These are phyloP conservation scores for Venturia pyrina DNA, from an alignment of 2,329 filamentous ascomycete genomes.

Conservation along the genomic window DNA sequence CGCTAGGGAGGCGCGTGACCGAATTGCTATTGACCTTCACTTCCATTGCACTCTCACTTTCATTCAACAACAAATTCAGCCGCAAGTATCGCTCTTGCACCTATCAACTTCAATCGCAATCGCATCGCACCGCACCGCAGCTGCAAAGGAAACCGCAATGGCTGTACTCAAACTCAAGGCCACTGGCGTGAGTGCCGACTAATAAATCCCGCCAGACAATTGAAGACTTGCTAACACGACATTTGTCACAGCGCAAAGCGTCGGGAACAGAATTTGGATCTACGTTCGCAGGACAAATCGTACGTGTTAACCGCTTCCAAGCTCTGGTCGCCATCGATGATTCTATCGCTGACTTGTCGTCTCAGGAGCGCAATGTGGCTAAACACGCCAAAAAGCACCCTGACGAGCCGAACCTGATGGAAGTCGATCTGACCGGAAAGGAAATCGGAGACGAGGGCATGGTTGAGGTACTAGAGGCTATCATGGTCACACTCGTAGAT, in stretches of 20 bases:
- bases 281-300: not conserved
- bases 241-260: not conserved
- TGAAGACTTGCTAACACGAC: not conserved
- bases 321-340: not conserved
- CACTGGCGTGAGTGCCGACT: not conserved
- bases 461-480: not conserved
- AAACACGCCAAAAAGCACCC: not conserved
- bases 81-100: not conserved
- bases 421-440: not conserved
- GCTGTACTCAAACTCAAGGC: slow-evolving; percentile 5
- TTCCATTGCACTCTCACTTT: not conserved
- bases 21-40: not conserved
- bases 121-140: not conserved
- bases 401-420: not conserved
- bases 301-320: not conserved
- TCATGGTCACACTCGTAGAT: not conserved
- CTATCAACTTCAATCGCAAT: not conserved
- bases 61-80: not conserved
- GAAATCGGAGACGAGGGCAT: not conserved
- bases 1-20: not conserved
- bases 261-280: not conserved
- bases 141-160: not conserved
- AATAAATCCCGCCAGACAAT: not conserved
- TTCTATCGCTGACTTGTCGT: not conserved
- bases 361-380: not conserved